These are phyloP conservation scores for Thalia dealbata DNA, from an alignment of 176 grass and related monocot species.

Conservation along the genomic window DNA sequence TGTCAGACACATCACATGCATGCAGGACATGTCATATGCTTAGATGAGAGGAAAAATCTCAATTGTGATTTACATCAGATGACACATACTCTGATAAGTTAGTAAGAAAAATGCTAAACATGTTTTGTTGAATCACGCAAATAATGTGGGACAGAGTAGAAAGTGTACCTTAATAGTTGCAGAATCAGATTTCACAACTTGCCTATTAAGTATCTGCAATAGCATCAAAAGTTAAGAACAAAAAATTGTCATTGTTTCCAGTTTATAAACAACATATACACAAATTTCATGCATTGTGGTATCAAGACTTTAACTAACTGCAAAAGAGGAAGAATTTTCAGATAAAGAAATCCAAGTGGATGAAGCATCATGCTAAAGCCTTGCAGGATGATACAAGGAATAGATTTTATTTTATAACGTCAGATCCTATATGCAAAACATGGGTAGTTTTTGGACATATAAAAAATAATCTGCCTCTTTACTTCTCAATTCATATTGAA, in stretches of 20 bases:
- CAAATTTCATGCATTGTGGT: background rate
- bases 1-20: background rate
- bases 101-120: background rate
- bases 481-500: too few species aligned
- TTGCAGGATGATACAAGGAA: too few species aligned
- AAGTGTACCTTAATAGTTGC: slow-evolving; percentile 77
- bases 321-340: too few species aligned
- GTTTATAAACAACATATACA: background rate
- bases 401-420: too few species aligned
- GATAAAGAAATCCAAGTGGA: too few species aligned
- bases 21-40: background rate
- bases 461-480: too few species aligned
- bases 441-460: too few species aligned
- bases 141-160: background rate
- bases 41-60: background rate
- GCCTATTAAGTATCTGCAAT: slow-evolving; percentile 73
- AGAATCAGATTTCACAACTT: slow-evolving; percentile 96
- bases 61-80: background rate
- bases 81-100: background rate
- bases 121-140: background rate
- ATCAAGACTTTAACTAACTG: too few species aligned
- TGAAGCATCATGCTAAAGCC: too few species aligned
- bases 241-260: background rate
- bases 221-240: slow-evolving; percentile 13
- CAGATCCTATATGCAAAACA: too few species aligned